Evolutionary conservation across 768 basidiomycete genomes (phyloP), one percentile per base, ranked within the genome.

Genomic region (Termitomyces sp.): DNA sequence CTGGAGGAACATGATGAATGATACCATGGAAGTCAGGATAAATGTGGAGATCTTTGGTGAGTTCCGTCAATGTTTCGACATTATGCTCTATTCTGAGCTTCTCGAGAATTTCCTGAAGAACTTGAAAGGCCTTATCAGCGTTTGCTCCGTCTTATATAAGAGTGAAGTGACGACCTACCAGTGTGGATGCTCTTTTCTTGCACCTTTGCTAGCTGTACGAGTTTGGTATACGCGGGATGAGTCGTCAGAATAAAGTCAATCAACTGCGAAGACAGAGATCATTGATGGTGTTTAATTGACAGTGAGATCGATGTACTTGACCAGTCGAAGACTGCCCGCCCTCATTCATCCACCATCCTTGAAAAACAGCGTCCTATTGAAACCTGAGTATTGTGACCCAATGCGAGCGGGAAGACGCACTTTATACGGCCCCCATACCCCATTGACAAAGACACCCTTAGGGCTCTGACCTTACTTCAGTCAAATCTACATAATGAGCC

Each of bases 311-410:
- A 58, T 71, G 46, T 51, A 88, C 88, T 72, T 93, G 92, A n/a
- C 97, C 97, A 0, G 97, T 99, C 1, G 94, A 95, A 8, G 94
- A 97, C 71, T 99, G 97, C 2, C 97, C 97, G 38, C 96, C 97
- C 71, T 99, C 97, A 65, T 95, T 99, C 93, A 98, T 97, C 97
- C 96, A 99, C 88, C 92, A 95, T 17, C 87, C 93, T 42, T 85
- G 85, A 72, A 98, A 94, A 32, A 95, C 79, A 6, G 93, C 86
- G 65, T 98, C 87, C 83, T 90, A 70, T 7, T 45, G 4, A 51
- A 35, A 34, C n/a, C 45, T 52, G 12, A 11, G 17, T 50, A 9
- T 9, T 45, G 11, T 19, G 37, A 5, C 11, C 3, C 11, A 17
- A 37, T 6, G 17, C 22, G 37, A 22, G 53, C 41, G 6, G 59